Percentiles rank a stretch among this genome's conserved stretches.
phyloP scores from a whole-genome alignment of 345 rosid species.

The Acer negundo region DNA sequence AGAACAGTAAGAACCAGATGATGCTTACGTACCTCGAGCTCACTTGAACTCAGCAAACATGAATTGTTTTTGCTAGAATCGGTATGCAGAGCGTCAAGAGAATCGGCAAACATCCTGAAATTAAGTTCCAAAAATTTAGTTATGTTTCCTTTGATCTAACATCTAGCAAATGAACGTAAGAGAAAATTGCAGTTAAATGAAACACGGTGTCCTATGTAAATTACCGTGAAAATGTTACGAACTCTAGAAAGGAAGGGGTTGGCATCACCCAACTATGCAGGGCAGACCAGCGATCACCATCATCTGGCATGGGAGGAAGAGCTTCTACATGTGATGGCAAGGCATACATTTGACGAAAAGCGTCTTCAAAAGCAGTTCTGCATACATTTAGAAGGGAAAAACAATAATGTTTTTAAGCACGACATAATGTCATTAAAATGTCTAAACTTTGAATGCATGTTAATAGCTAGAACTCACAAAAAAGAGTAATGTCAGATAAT shows the following conservation, averaged over 20 bases:
- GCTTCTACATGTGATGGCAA: slow-evolving; percentile 69
- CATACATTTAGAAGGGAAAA: slow-evolving; percentile 24
- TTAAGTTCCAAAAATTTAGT: slow-evolving; percentile 11
- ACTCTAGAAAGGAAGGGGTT: slow-evolving; percentile 91
- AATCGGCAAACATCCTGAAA: slow-evolving; percentile 90
- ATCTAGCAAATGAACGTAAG: neutral
- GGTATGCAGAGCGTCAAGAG: slow-evolving; percentile 72
- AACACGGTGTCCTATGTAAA: neutral
- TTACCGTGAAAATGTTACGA: slow-evolving; percentile 87
- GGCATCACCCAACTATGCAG: slow-evolving; percentile 99
- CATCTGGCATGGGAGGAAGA: slow-evolving; percentile 97
- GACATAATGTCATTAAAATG: neutral
- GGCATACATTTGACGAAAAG: slow-evolving; percentile 78
- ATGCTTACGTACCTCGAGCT: slow-evolving; percentile 58
- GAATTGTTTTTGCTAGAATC: slow-evolving; percentile 39
- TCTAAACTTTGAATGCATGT: neutral
- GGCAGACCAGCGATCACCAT: slow-evolving; percentile 88
- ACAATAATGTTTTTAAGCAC: neutral
- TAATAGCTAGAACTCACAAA: neutral
- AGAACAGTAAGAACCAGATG: neutral
- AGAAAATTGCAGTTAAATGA: slow-evolving; percentile 7
- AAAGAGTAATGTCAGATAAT: neutral
- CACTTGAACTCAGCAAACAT: slow-evolving; percentile 69
- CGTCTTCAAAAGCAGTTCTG: slow-evolving; percentile 74
- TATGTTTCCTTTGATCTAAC: neutral